A percentile compares a stretch with the other conserved stretches of the same genome.
Conservation (phyloP, 176 grass and related monocot species). For the Cenchrus purpureus region DNA sequence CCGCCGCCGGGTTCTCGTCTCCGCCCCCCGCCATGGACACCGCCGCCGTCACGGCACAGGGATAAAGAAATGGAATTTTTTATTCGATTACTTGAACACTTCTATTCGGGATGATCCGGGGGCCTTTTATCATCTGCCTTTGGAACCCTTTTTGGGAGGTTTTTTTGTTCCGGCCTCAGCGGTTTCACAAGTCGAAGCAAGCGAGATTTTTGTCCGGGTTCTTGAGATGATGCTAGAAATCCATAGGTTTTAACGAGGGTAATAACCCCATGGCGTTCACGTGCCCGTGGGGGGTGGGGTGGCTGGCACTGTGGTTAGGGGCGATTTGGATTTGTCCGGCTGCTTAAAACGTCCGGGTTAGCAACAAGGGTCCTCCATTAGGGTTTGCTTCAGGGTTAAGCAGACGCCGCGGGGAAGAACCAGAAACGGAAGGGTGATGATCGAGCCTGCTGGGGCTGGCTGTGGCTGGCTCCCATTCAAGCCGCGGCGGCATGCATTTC, state of each 20-base stretch:
- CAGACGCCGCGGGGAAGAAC: not conserved
- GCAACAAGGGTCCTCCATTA: constrained; percentile 24
- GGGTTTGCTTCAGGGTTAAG: constrained; percentile 37
- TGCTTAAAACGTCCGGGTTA: constrained; percentile 15
- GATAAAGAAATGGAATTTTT: constrained; percentile 53
- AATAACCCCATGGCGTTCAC: constrained; percentile 52
- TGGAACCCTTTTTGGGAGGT: constrained; percentile 2
- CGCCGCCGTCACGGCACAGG: constrained; percentile 29
- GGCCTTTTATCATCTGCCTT: constrained; percentile 39
- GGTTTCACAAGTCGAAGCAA: constrained; percentile 33
- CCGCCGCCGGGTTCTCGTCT: constrained; percentile 36
- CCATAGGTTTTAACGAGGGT: constrained; percentile 65
- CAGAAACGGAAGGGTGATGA: not conserved
- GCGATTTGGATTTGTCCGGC: constrained; percentile 35
- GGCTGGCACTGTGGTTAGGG: not conserved
- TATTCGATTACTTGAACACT: constrained; percentile 43
- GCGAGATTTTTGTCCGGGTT: constrained; percentile 43
- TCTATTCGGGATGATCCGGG: constrained; percentile 44
- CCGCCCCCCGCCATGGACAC: constrained; percentile 45
- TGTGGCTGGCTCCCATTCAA: not conserved
- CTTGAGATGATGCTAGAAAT: constrained; percentile 47
- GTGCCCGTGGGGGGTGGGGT: constrained; percentile 27
- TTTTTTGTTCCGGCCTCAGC: constrained; percentile 49
- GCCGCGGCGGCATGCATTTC: constrained; percentile 11
- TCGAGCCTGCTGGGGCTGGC: not conserved